These are phyloP conservation scores for Acer yangbiense DNA, from an alignment of 345 rosid species.

Conservation along the genomic window DNA sequence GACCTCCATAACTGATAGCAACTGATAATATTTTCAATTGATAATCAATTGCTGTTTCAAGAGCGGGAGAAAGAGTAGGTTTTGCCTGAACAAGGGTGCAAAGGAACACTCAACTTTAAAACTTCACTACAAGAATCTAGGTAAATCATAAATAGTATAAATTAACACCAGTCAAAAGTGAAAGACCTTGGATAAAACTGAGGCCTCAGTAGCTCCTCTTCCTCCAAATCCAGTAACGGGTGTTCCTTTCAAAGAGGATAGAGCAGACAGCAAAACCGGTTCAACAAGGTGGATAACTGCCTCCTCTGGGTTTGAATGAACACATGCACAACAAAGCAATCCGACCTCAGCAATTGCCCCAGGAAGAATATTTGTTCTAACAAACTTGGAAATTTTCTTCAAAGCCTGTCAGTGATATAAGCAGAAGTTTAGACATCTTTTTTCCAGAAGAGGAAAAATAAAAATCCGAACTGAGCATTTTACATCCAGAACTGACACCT, in stretches of 20 bases:
- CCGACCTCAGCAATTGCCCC: conserved; percentile 99
- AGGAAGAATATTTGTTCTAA: conserved; percentile 88
- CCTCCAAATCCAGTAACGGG: conserved; percentile 95
- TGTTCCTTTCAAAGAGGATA: conserved; percentile 86
- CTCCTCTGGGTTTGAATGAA: conserved; percentile 94
- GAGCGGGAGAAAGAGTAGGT: conserved; percentile 87
- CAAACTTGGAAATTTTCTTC: conserved; percentile 94
- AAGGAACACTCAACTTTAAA: conserved; percentile 20
- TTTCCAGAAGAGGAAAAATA: neutral
- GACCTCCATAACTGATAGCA: conserved; percentile 87
- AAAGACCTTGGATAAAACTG: conserved; percentile 69
- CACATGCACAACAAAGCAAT: conserved; percentile 95
- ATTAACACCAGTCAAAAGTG: conserved; percentile 25
- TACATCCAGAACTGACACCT: conserved; percentile 49
- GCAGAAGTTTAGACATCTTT: conserved; percentile 18
- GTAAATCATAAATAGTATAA: conserved; percentile 17
- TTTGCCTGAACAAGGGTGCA: conserved; percentile 49
- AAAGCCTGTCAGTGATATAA: conserved; percentile 63
- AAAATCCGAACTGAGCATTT: conserved; percentile 15
- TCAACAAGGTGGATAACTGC: conserved; percentile 83
- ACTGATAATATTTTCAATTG: conserved; percentile 88
- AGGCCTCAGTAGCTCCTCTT: conserved; percentile 48
- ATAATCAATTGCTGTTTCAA: conserved; percentile 91
- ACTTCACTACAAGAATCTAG: conserved; percentile 21
- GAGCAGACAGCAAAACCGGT: conserved; percentile 74